Evolutionary conservation across 2,329 filamentous ascomycete species (phyloP), one percentile per base, ranked within the genome.

Genomic region (Juglanconis oblonga): DNA sequence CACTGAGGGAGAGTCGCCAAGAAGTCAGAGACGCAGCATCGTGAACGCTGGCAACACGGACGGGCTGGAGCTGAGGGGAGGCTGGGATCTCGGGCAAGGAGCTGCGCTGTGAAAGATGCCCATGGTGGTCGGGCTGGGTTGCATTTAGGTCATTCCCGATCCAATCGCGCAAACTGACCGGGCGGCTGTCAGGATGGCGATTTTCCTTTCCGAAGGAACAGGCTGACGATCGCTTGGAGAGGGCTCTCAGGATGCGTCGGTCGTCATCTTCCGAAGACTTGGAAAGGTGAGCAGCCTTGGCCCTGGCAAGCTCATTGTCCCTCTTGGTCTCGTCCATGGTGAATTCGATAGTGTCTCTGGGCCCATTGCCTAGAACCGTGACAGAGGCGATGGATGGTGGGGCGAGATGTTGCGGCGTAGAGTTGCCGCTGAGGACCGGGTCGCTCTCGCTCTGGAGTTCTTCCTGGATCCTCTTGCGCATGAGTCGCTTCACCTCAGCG

Each of bases 381-480:
- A 8, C 6, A n/a, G 40, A 32, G n/a, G 36, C 24, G 9, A 36
- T 35, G 32, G 29, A 33, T 8, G 24, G 8, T 14, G 45, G n/a
- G 8, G 72, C 71, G n/a, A 73, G 65, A 14, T 71, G 59, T n/a
- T 65, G 70, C 24, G 66, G 64, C 13, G 63, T 65, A 10, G 72
- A 70, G 11, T 61, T 65, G 5, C 68, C 67, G 45, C 68, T 73
- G 1, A 64, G 59, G 17, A 73, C 70, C 17, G 76, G 73, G 9
- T 70, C 67, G 40, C 75, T 71, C 42, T 83, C 81, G 44, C 71
- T 78, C 50, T 79, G 76, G 3, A 87, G 73, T 65, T 86, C 84
- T 48, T 84, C 78, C 62, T 81, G 81, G n/a, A 86, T 86, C 62
- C 82, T 77, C 64, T 79, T 80, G 52, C 81, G 79, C 69, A 82